These are phyloP conservation scores for Austroboletus eburneus DNA, from an alignment of 768 basidiomycete genomes.

Conservation along the genomic window DNA sequence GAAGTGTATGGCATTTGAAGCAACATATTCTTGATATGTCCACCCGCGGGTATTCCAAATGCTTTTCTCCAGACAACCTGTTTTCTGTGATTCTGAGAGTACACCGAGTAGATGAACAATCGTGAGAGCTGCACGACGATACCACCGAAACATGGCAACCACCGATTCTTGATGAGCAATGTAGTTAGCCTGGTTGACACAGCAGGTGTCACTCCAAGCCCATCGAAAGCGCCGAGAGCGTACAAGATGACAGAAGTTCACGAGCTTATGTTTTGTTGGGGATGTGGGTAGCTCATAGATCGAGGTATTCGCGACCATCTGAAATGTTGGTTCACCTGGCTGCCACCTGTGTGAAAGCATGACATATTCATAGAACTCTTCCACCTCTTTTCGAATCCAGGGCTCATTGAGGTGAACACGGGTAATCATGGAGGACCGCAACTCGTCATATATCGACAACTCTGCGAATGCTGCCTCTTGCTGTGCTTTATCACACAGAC, in stretches of 20 bases:
- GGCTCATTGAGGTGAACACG: background rate
- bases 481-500: conserved; percentile 6
- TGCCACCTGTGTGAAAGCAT: conserved; percentile 14
- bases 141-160: conserved; percentile 15
- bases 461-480: conserved; percentile 7
- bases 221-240: conserved; percentile 7
- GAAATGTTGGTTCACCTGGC: conserved; percentile 1
- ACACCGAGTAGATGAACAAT: conserved; percentile 10
- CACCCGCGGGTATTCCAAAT: conserved; percentile 14
- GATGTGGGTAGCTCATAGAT: conserved; percentile 5
- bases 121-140: conserved; percentile 7
- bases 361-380: conserved; percentile 7
- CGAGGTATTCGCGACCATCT: conserved; percentile 2
- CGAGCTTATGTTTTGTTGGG: conserved; percentile 3
- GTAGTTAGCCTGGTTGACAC: background rate
- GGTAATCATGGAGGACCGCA: conserved; percentile 7
- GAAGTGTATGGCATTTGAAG: conserved; percentile 7
- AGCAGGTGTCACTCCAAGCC: conserved; percentile 18
- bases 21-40: conserved; percentile 13
- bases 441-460: conserved; percentile 2
- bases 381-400: conserved; percentile 6
- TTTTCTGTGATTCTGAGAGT: background rate
- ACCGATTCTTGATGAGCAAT: conserved; percentile 12
- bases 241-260: background rate
- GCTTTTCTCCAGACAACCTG: background rate